Evolutionary conservation across 2,329 filamentous ascomycete genomes (phyloP), one percentile per base, ranked within the genome.

Genomic region (Hypoxylon sp.): DNA sequence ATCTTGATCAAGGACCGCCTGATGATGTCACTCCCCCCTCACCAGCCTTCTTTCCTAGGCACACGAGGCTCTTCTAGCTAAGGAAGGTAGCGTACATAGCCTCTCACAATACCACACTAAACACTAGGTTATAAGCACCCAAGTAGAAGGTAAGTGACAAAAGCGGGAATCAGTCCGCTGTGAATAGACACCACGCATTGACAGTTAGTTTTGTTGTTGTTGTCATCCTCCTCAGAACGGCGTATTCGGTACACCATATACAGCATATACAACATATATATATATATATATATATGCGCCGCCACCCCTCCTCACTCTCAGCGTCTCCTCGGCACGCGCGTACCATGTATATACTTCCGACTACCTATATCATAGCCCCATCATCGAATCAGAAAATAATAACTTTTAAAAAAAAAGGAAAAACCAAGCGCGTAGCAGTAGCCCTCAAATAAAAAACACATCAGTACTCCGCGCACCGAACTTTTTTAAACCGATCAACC

Each of bases 401-500:
- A 25, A 4, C n/a, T n/a, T n/a, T n/a, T 25, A 25, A 49, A 49
- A 17, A 46, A 48, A 27, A 54, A 30, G 31, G 10, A 53, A 51
- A 46, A 20, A 14, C n/a, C 22, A 33, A 44, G 51, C 11, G n/a
- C 5, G 33, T 27, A 14, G 31, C 50, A 33, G 31, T n/a, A 25
- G 22, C 22, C 14, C 40, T 42, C 49, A 51, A 42, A n/a, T n/a
- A 57, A 42, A 30, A 48, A 44, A 33, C 25, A 57, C 33, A 22
- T 56, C 50, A 49, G 53, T 56, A 70, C 64, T 70, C 67, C 67
- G 61, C 60, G 53, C 60, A 64, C 64, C 64, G 48, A 61, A 57
- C 62, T 69, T 70, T 69, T 67, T 67, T 51, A n/a, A 30, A 42
- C 69, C 62, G 40, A 61, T 63, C 62, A 64, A 50, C 31, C 59